phyloP scores from a whole-genome alignment of 2,329 filamentous ascomycete species.

The Neofusicoccum parvum region DNA sequence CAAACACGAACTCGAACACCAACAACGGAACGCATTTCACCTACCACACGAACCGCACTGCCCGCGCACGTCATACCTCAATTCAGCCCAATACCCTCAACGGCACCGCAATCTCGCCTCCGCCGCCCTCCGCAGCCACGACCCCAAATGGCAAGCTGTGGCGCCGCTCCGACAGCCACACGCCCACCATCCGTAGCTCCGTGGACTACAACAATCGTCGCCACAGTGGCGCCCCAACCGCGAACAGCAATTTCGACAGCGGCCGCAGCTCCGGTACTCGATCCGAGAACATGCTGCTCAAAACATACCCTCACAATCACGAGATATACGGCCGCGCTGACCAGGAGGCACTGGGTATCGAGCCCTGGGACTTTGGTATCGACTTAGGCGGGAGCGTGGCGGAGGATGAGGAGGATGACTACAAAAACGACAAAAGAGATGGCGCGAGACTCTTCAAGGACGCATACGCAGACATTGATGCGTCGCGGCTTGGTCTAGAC shows the following conservation, averaged over 20 bases:
- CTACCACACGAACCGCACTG: constrained; percentile 18
- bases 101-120: not conserved
- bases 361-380: constrained; percentile 16
- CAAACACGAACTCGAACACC: not conserved
- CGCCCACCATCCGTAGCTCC: not conserved
- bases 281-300: constrained; percentile 9
- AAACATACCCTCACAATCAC: constrained; percentile 9
- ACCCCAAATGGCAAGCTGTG: not conserved
- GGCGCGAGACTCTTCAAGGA: not conserved
- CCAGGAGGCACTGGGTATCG: constrained; percentile 18
- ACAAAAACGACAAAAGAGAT: not conserved
- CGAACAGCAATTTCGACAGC: constrained; percentile 4
- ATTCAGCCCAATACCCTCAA: not conserved
- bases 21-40: not conserved
- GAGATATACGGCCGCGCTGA: constrained; percentile 21
- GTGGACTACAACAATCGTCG: not conserved
- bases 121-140: not conserved
- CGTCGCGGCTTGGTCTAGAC: not conserved
- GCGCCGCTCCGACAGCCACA: constrained; percentile 9
- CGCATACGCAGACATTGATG: not conserved
- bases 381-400: not conserved
- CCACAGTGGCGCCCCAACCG: constrained; percentile 6
- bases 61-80: not conserved
- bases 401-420: not conserved
- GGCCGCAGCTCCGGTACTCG: not conserved